A percentile compares a stretch with the other conserved stretches of the same genome.
Evolutionary conservation across 2,329 filamentous ascomycete species (phyloP).

Genomic region (Fusarium sp.): DNA sequence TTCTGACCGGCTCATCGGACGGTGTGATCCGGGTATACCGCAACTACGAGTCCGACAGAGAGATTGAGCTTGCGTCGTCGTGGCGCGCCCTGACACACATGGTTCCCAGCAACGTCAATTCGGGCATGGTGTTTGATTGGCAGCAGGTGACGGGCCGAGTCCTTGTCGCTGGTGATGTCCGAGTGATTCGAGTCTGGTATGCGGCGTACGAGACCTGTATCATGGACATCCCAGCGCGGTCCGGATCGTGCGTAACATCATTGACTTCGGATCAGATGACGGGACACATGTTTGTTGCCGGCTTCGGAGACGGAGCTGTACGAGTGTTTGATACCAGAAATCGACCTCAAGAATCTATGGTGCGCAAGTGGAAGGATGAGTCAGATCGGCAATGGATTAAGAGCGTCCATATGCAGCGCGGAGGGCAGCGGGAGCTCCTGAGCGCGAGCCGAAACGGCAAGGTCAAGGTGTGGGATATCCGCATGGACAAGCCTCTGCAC

Average conservation of each 20-base stretch:
- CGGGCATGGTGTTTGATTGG: slow-evolving; percentile 98
- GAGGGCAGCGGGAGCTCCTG: slow-evolving; percentile 90
- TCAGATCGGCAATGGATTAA: slow-evolving; percentile 89
- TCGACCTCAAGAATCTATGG: slow-evolving; percentile 89
- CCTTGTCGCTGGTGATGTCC: slow-evolving; percentile 95
- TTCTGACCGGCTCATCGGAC: slow-evolving; percentile 96
- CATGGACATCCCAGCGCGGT: slow-evolving; percentile 93
- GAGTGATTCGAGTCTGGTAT: slow-evolving; percentile 96
- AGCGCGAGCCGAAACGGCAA: slow-evolving; percentile 93
- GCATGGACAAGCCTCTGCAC: slow-evolving; percentile 82
- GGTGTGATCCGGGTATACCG: slow-evolving; percentile 94
- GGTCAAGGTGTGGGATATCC: slow-evolving; percentile 95
- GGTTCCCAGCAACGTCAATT: slow-evolving; percentile 92
- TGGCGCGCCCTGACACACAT: slow-evolving; percentile 95
- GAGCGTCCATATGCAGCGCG: slow-evolving; percentile 95
- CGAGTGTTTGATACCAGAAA: slow-evolving; percentile 92
- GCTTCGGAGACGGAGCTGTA: slow-evolving; percentile 95
- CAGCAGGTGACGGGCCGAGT: slow-evolving; percentile 96
- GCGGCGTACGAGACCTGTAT: slow-evolving; percentile 93
- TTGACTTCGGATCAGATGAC: slow-evolving; percentile 98
- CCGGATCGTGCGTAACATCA: slow-evolving; percentile 94
- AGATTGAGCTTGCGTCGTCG: slow-evolving; percentile 86
- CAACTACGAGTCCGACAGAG: slow-evolving; percentile 83
- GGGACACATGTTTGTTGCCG: slow-evolving; percentile 94
- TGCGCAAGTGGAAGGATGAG: slow-evolving; percentile 96